These are phyloP conservation scores for Nepenthes alata DNA, from an alignment of 179 eudicot species.

Conservation along the genomic window DNA sequence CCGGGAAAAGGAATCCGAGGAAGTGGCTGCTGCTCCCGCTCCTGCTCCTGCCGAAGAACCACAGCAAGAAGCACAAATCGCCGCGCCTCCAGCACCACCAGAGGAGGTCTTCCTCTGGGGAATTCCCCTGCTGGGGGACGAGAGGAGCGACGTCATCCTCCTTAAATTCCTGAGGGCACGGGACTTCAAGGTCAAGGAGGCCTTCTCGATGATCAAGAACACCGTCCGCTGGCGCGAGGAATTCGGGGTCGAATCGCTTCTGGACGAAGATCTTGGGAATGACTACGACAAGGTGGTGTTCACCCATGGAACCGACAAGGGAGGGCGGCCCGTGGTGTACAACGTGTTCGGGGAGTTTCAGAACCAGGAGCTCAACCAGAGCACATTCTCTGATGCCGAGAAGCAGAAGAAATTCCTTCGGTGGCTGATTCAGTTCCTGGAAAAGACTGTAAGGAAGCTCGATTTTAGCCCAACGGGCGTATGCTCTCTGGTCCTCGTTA, in stretches of 20 bases:
- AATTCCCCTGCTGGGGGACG: conserved; percentile 26
- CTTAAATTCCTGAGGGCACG: conserved; percentile 34
- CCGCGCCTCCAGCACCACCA: conserved; percentile 12
- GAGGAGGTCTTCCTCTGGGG: conserved; percentile 39
- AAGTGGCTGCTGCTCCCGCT: background rate
- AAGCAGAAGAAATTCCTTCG: conserved; percentile 42
- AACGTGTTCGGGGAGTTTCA: conserved; percentile 62
- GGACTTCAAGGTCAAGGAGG: conserved; percentile 30
- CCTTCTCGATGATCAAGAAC: conserved; percentile 28
- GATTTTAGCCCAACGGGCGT: conserved; percentile 61
- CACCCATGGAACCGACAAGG: conserved; percentile 41
- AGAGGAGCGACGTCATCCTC: conserved; percentile 24
- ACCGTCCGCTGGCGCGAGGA: conserved; percentile 29
- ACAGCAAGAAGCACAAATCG: background rate
- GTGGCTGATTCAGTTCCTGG: conserved; percentile 66
- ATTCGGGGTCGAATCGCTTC: conserved; percentile 18
- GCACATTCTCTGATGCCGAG: conserved; percentile 53
- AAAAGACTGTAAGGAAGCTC: conserved; percentile 54
- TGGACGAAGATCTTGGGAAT: conserved; percentile 23
- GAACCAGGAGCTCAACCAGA: conserved; percentile 52
- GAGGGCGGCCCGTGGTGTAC: conserved; percentile 50
- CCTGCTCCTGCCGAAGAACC: background rate
- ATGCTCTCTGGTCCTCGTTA: conserved; percentile 46
- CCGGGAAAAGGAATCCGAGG: background rate
- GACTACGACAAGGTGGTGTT: conserved; percentile 53